phyloP scores from a whole-genome alignment of 2,329 filamentous ascomycete species.

The Cladosporium halotolerans region DNA sequence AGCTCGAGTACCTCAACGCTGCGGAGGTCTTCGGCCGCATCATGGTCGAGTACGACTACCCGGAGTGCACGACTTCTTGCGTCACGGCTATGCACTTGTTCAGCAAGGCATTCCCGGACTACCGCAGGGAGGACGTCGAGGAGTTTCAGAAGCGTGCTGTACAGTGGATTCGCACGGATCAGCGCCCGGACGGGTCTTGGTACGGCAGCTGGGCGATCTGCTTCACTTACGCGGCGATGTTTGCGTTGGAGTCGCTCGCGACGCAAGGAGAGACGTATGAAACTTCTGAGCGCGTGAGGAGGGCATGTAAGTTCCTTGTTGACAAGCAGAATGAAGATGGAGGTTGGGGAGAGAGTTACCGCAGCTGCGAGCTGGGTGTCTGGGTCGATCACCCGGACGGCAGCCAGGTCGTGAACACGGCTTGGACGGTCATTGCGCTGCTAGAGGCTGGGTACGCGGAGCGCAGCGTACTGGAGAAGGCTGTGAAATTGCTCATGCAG shows the following conservation, averaged over 20 bases:
- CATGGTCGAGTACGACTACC: constrained; percentile 98
- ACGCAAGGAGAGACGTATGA: constrained; percentile 75
- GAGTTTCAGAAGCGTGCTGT: constrained; percentile 67
- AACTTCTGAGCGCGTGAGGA: constrained; percentile 63
- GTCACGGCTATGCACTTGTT: constrained; percentile 84
- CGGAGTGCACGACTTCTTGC: constrained; percentile 92
- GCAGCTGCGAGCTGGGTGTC: constrained; percentile 68
- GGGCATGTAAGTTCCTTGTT: constrained; percentile 79
- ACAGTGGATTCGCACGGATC: constrained; percentile 72
- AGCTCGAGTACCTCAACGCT: constrained; percentile 81
- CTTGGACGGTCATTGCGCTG: constrained; percentile 71
- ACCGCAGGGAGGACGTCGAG: constrained; percentile 69
- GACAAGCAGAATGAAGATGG: constrained; percentile 81
- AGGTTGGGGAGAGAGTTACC: constrained; percentile 95
- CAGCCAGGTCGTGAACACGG: constrained; percentile 89
- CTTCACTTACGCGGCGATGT: constrained; percentile 96
- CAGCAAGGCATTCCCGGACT: constrained; percentile 70
- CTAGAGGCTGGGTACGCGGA: constrained; percentile 80
- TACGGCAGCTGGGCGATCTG: constrained; percentile 98
- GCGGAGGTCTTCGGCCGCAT: constrained; percentile 95
- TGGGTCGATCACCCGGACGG: constrained; percentile 68
- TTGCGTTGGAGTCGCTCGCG: constrained; percentile 79
- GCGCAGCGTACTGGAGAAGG: constrained; percentile 62
- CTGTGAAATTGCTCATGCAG: constrained; percentile 73
- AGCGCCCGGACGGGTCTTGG: constrained; percentile 83